These are phyloP conservation scores for Talaromyces sp. DNA, from an alignment of 2,329 filamentous ascomycete genomes.

Conservation along the genomic window DNA sequence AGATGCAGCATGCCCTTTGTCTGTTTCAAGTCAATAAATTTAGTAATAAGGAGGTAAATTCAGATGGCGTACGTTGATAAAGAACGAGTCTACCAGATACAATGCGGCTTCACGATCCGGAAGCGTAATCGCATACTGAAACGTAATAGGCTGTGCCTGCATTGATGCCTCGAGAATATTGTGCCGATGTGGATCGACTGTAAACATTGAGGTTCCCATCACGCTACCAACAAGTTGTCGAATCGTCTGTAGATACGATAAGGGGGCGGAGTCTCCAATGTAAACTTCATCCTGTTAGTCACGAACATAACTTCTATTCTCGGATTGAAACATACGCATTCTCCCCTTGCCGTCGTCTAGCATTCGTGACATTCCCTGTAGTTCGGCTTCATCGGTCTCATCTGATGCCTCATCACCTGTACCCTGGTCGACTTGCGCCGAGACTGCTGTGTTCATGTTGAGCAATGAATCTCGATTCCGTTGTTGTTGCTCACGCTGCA, in stretches of 20 bases:
- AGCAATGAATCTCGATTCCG: conserved; percentile 20
- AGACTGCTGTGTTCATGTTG: conserved; percentile 4
- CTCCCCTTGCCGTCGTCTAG: conserved; percentile 61
- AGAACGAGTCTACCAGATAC: conserved; percentile 59
- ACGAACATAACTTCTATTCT: neutral
- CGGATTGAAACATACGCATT: conserved; percentile 21
- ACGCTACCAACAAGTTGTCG: conserved; percentile 60
- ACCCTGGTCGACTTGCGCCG: conserved; percentile 4
- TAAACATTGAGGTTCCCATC: conserved; percentile 58
- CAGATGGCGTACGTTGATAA: conserved; percentile 54
- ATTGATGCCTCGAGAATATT: conserved; percentile 58
- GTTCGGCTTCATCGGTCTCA: conserved; percentile 25
- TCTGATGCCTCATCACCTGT: conserved; percentile 13
- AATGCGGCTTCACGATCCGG: conserved; percentile 57
- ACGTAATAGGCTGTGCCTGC: conserved; percentile 34
- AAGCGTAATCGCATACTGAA: conserved; percentile 53
- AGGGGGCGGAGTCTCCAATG: conserved; percentile 62
- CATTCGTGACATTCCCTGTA: conserved; percentile 60
- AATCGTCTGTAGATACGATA: conserved; percentile 61
- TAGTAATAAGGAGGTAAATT: neutral
- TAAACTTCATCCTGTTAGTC: conserved; percentile 48
- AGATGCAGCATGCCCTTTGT: conserved; percentile 62
- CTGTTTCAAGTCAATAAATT: conserved; percentile 32
- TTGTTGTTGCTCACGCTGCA: conserved; percentile 5
- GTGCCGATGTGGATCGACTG: conserved; percentile 56